phyloP scores from a whole-genome alignment of 176 grass and related monocot genomes.

The Carex myosuroides region DNA sequence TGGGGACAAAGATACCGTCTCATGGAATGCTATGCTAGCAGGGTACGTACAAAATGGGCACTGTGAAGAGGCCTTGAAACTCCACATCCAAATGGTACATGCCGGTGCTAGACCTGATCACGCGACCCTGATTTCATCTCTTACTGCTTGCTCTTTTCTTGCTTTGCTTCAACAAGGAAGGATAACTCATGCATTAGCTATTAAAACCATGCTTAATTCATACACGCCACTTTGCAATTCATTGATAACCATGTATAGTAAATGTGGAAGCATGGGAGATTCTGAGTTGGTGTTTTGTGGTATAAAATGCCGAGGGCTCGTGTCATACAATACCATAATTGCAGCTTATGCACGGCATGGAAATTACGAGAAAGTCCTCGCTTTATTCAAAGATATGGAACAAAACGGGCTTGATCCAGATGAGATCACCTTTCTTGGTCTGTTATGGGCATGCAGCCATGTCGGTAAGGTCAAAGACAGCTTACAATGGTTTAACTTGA shows the following conservation, averaged over 20 bases:
- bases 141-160: slow-evolving; percentile 71
- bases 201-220: slow-evolving; percentile 69
- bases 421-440: slow-evolving; percentile 59
- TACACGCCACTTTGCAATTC: slow-evolving; percentile 56
- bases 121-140: slow-evolving; percentile 53
- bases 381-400: slow-evolving; percentile 70
- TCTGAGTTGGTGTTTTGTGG: slow-evolving; percentile 53
- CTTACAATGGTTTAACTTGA: slow-evolving; percentile 68
- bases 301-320: slow-evolving; percentile 36
- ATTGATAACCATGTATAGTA: slow-evolving; percentile 90
- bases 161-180: slow-evolving; percentile 68
- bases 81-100: slow-evolving; percentile 54
- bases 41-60: slow-evolving; percentile 86
- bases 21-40: slow-evolving; percentile 85
- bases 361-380: slow-evolving; percentile 49
- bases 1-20: slow-evolving; percentile 55
- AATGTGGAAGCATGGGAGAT: slow-evolving; percentile 59
- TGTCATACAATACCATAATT: slow-evolving; percentile 86
- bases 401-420: slow-evolving; percentile 33
- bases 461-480: slow-evolving; percentile 60
- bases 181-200: slow-evolving; percentile 48
- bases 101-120: slow-evolving; percentile 63
- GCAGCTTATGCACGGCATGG: slow-evolving; percentile 78
- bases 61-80: slow-evolving; percentile 55
- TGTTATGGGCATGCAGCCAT: slow-evolving; percentile 75